These are phyloP conservation scores for Lentithecium fluviatile DNA, from an alignment of 495 filamentous ascomycete genomes.

Conservation along the genomic window DNA sequence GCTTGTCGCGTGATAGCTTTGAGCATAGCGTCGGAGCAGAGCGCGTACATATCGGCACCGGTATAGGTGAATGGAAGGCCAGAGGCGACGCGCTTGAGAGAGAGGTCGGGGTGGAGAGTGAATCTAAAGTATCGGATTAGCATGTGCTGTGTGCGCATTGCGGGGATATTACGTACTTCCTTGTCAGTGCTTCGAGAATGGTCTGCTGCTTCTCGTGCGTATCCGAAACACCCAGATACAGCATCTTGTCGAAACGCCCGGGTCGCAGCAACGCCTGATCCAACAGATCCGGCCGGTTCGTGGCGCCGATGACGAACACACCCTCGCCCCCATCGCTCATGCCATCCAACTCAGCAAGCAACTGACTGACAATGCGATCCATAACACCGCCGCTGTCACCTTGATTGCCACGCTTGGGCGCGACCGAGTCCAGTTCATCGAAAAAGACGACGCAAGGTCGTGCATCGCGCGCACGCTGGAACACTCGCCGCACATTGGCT, in stretches of 20 bases:
- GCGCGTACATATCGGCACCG: conserved; percentile 92
- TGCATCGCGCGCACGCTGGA: conserved; percentile 90
- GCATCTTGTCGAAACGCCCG: conserved; percentile 97
- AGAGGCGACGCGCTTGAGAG: conserved; percentile 70
- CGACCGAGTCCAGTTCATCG: conserved; percentile 95
- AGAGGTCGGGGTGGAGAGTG: conserved; percentile 71
- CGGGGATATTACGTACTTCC: conserved; percentile 64
- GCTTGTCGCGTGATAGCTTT: conserved; percentile 95
- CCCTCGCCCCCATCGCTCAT: conserved; percentile 93
- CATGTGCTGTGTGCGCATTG: neutral
- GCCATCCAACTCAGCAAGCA: conserved; percentile 92
- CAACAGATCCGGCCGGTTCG: conserved; percentile 89
- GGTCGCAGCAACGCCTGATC: conserved; percentile 89
- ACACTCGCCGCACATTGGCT: conserved; percentile 93
- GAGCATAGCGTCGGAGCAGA: conserved; percentile 97
- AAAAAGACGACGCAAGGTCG: conserved; percentile 99
- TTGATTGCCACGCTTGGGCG: conserved; percentile 95
- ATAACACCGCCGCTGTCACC: conserved; percentile 98
- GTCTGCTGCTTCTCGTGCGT: conserved; percentile 95
- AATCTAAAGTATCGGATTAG: conserved; percentile 56
- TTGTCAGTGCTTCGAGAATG: conserved; percentile 88
- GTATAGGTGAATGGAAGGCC: conserved; percentile 92
- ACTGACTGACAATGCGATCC: conserved; percentile 96
- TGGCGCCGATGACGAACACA: conserved; percentile 97
- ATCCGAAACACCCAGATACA: conserved; percentile 93